Evolutionary conservation across 192 early-diverging fungal species (phyloP).

Genomic region (Coemansia sp.): DNA sequence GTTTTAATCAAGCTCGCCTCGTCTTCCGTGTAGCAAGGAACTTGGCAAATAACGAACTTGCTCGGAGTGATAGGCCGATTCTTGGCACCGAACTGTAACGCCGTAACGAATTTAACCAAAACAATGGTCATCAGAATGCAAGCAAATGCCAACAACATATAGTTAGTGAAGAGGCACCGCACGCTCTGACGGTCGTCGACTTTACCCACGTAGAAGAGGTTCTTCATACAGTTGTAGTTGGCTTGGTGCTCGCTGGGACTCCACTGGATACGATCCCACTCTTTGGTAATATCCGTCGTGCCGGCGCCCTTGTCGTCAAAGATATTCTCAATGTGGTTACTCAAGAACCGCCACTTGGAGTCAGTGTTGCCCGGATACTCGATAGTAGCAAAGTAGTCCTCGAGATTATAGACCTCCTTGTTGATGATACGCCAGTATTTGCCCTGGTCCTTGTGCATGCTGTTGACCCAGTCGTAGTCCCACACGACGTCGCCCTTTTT

Average conservation of each 20-base stretch:
- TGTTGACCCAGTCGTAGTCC: slow-evolving; percentile 58
- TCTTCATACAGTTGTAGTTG: slow-evolving; percentile 77
- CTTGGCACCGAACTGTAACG: slow-evolving; percentile 71
- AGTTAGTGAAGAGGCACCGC: slow-evolving; percentile 82
- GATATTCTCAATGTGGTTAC: slow-evolving; percentile 22
- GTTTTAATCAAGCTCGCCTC: slow-evolving; percentile 89
- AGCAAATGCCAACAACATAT: slow-evolving; percentile 80
- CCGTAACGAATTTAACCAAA: slow-evolving; percentile 78
- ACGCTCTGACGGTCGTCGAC: slow-evolving; percentile 78
- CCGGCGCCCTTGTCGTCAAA: slow-evolving; percentile 54
- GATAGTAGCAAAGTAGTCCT: slow-evolving; percentile 58
- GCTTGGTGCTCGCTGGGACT: slow-evolving; percentile 18
- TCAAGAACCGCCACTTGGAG: slow-evolving; percentile 59
- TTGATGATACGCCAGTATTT: slow-evolving; percentile 65
- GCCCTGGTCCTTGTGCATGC: slow-evolving; percentile 54
- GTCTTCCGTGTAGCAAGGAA: slow-evolving; percentile 96
- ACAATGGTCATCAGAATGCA: slow-evolving; percentile 82
- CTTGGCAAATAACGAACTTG: slow-evolving; percentile 94
- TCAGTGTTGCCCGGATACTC: slow-evolving; percentile 26
- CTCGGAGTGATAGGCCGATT: slow-evolving; percentile 81
- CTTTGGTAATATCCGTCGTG: slow-evolving; percentile 49
- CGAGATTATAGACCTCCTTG: slow-evolving; percentile 68
- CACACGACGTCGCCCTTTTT: slow-evolving; percentile 68
- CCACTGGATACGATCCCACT: slow-evolving; percentile 51
- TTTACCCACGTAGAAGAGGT: slow-evolving; percentile 80